Base-by-base conservation (phyloP, 2,329 filamentous ascomycete species). In the Davidsoniella eucalypti region DNA sequence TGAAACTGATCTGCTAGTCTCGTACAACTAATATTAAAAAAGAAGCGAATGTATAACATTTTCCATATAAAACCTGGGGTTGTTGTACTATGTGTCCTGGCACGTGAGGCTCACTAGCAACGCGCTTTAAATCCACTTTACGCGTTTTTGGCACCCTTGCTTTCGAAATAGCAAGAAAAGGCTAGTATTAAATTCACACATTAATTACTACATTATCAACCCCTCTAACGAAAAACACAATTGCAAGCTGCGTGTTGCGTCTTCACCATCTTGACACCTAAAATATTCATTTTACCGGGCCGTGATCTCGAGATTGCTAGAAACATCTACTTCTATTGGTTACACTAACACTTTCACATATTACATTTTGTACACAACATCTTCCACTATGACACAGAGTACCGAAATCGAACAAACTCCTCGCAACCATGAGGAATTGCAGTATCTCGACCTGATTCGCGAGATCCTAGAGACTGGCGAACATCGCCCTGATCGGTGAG, bases 361-460 rank as follows among this genome's bases (percentile, higher is more conserved):
- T 45, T 33, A n/a, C 29, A 17, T 29, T 5, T 3, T 17, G 17
- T 37, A 21, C 29, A 42, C 17, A 21, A 49, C 12, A 42, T 14
- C 6, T 44, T 37, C 37, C n/a, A 51, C 17, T 14, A 54, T 54
- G 53, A 16, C 43, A 17, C 26, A 49, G 40, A 12, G 17, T 8
- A 41, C 26, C 14, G 40, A 40, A 36, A 23, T 5, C 21, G 21
- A 2, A 23, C 4, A 23, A 23, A 56, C 55, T 7, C 59, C 59
- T 33, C 48, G 48, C 48, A 53, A 53, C 29, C 87, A 94, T 60
- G 88, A 96, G 69, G 92, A 98, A 67, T 72, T 87, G 61, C 92
- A 96, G 66, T 98, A 98, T 63, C 80, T 98, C 53, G 75, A 90
- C 58, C 75, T 98, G 23, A 87, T 96, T 55, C 82, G 80, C 56